phyloP scores from a whole-genome alignment of 2,329 filamentous ascomycete genomes.

The Cordyceps pruinosa region DNA sequence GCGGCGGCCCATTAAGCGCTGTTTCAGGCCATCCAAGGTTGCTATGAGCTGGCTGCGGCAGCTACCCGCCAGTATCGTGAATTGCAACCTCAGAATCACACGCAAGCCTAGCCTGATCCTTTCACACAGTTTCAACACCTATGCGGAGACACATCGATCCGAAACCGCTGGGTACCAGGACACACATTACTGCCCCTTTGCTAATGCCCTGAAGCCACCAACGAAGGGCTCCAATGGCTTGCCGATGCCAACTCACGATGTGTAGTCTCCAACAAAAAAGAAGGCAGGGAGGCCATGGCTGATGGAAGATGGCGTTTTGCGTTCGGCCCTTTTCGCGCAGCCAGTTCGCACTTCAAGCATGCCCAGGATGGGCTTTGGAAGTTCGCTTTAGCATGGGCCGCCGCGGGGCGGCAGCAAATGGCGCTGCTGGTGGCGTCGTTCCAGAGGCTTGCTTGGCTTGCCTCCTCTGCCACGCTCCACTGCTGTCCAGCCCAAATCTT shows the following conservation, averaged over 20 bases:
- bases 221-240: not conserved
- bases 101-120: not conserved
- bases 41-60: not conserved
- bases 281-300: not conserved
- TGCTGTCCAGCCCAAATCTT: not conserved
- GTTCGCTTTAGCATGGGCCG: no score
- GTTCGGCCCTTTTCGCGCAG: slow-evolving; percentile 8
- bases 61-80: not conserved
- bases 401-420: not conserved
- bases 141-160: not conserved
- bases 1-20: not conserved
- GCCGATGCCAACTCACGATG: slow-evolving; percentile 1
- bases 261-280: not conserved
- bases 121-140: not conserved
- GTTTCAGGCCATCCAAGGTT: not conserved
- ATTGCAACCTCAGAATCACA: not conserved
- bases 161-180: not conserved
- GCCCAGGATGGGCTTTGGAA: no score
- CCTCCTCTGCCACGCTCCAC: not conserved
- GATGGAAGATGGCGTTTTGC: slow-evolving; percentile 1
- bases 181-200: not conserved
- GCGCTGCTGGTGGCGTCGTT: not conserved
- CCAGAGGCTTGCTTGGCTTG: not conserved
- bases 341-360: not conserved
- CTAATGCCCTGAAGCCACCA: no score